Evolutionary conservation across 2,329 filamentous ascomycete species (phyloP).

Genomic region (Lecanicillium sp.): DNA sequence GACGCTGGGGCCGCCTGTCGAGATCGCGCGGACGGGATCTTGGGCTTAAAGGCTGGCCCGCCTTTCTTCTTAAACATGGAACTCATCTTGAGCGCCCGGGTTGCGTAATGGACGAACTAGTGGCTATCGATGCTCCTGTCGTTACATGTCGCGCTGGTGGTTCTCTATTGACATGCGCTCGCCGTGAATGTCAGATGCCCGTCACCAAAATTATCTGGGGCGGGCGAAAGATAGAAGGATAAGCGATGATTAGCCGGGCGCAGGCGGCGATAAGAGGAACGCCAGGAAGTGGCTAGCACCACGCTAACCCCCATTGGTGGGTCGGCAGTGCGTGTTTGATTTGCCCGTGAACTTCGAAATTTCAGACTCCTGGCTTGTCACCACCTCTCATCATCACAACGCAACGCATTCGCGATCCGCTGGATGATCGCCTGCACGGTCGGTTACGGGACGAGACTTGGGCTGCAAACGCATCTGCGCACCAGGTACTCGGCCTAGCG

Average conservation of each 20-base stretch:
- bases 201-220: conserved; percentile 19
- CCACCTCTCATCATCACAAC: conserved; percentile 25
- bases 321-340: conserved; percentile 26
- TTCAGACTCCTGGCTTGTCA: conserved; percentile 31
- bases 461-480: conserved; percentile 21
- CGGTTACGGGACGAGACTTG: conserved; percentile 25
- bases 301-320: conserved; percentile 27
- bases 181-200: conserved; percentile 10
- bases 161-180: neutral
- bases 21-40: conserved; percentile 50
- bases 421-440: conserved; percentile 28
- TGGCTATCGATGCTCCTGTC: neutral
- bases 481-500: conserved; percentile 19
- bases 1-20: conserved; percentile 33
- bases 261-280: conserved; percentile 21
- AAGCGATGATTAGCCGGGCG: conserved; percentile 26
- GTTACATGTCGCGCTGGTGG: conserved; percentile 5
- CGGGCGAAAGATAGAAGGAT: conserved; percentile 12
- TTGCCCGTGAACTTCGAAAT: conserved; percentile 37
- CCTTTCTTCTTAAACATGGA: conserved; percentile 62
- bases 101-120: neutral
- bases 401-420: conserved; percentile 21
- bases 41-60: conserved; percentile 61
- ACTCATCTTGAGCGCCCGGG: conserved; percentile 41
- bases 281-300: conserved; percentile 22